Percentiles rank a stretch among this genome's conserved stretches.
These are phyloP conservation scores for Plasmodium berghei DNA, from an alignment of 169 alveolate genomes.

Conservation along the genomic window DNA sequence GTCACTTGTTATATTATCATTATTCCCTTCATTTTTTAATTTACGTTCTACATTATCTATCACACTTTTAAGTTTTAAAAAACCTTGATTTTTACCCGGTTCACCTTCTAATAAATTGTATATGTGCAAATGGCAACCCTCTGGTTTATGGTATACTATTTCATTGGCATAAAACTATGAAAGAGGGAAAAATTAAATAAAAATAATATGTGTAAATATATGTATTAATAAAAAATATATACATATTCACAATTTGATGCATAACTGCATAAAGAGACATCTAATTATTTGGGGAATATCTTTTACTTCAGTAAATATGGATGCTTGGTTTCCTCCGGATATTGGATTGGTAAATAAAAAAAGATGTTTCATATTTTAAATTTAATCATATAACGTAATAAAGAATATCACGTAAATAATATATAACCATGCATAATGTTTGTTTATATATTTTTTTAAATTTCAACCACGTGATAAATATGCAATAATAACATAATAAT, in stretches of 20 bases:
- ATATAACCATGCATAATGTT: too few relatives aligned
- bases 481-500: too few relatives aligned
- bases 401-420: not conserved
- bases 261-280: not conserved
- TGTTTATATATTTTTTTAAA: not conserved
- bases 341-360: slow-evolving; percentile 88
- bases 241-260: slow-evolving; percentile 6
- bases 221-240: slow-evolving; percentile 34
- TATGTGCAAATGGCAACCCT: slow-evolving; percentile 58
- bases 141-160: slow-evolving; percentile 53
- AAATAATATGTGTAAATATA: slow-evolving; percentile 17
- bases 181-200: slow-evolving; percentile 54
- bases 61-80: slow-evolving; percentile 9
- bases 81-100: slow-evolving; percentile 88
- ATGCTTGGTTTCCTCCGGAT: slow-evolving; percentile 90
- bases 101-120: slow-evolving; percentile 87
- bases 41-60: not conserved
- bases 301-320: slow-evolving; percentile 84
- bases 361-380: slow-evolving; percentile 58
- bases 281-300: slow-evolving; percentile 10
- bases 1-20: not conserved
- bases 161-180: slow-evolving; percentile 64
- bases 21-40: not conserved
- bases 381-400: slow-evolving; percentile 26
- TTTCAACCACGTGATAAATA: too few relatives aligned